Evolutionary conservation across 306 rosid genomes (phyloP).

Genomic region (Acmispon strigosus): DNA sequence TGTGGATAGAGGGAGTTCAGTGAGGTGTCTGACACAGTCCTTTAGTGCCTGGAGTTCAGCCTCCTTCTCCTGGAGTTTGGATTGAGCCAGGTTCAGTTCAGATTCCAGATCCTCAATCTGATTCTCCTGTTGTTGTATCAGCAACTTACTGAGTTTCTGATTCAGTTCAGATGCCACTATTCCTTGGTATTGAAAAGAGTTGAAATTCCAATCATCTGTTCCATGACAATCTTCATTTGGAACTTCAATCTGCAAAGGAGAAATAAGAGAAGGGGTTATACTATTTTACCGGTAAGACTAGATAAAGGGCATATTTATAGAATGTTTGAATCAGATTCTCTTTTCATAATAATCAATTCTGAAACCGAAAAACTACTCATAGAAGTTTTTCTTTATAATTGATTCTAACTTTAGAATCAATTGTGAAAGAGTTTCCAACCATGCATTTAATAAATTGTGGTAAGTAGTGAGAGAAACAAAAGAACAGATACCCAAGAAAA

Average conservation of each 20-base stretch:
- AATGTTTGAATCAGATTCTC: too few species aligned
- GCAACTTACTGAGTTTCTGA: constrained; percentile 53
- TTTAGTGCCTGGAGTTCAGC: constrained; percentile 60
- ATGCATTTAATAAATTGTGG: not conserved
- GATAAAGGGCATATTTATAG: not conserved
- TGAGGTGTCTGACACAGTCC: constrained; percentile 57
- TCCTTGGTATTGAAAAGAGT: constrained; percentile 22
- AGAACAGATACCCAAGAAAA: not conserved
- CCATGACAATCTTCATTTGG: constrained; percentile 25
- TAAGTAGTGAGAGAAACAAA: not conserved
- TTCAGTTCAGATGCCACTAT: constrained; percentile 47
- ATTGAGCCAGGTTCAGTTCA: constrained; percentile 44
- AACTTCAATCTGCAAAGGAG: constrained; percentile 26
- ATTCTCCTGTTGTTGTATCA: constrained; percentile 52
- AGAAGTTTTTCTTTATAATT: too few species aligned
- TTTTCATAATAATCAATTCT: not conserved
- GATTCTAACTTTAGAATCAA: too few species aligned
- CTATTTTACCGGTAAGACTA: not conserved
- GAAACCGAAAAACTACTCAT: too few species aligned
- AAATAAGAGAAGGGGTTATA: not conserved
- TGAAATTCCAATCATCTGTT: constrained; percentile 14
- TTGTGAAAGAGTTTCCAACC: too few species aligned
- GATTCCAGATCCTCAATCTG: constrained; percentile 62
- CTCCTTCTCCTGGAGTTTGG: constrained; percentile 55
- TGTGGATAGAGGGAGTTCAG: constrained; percentile 38